Base-by-base conservation (phyloP, 2,329 filamentous ascomycete species). In the Fusarium denticulatum region DNA sequence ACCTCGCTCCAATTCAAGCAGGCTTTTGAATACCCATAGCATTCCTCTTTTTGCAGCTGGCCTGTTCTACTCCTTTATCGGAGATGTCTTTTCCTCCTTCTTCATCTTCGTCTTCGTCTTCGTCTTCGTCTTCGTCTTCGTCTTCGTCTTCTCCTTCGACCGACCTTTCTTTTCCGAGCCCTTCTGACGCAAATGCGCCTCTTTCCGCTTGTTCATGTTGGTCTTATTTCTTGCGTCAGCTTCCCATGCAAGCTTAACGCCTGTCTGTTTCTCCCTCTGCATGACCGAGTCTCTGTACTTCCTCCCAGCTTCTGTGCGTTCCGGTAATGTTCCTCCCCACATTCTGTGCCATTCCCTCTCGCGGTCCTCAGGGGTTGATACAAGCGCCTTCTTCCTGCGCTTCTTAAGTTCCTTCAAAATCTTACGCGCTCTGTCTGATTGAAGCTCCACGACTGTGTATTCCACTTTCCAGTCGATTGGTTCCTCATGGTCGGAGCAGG, bases 401-500 rank as follows among this genome's bases (percentile, higher is more conserved):
- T 76, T 80, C 79, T 90, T 89, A 65, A 90, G 85, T 57, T 86
- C 83, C 3, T 78, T 46, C 79, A 94, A 94, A 30, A 93, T 80
- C 1, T 63, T 81, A 67, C 80, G 81, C 3, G 88, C 89, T 15
- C 85, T 83, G 0, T 80, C 71, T 6, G 75, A 72, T 0, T 81
- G 59, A 5, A 95, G 84, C 72, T 95, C 92, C 50, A 88, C 87
- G 53, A 98, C 83, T 40, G 91, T 87, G 81, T 97, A 98, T 76
- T 96, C 90, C n/a, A 98, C 85, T 1, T 83, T 81, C 95, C 95
- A 98, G 24, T 42, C 16, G 12, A 9, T 34, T 8, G 63, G 32
- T n/a, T 61, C 28, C 20, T 26, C 26, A 6, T 20, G 12, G 18
- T 12, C 20, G 18, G 24, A n/a, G n/a, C 22, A 11, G 4, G 50